Conservation (phyloP, 2,329 filamentous ascomycete species). For the Parastagonospora avenae region DNA sequence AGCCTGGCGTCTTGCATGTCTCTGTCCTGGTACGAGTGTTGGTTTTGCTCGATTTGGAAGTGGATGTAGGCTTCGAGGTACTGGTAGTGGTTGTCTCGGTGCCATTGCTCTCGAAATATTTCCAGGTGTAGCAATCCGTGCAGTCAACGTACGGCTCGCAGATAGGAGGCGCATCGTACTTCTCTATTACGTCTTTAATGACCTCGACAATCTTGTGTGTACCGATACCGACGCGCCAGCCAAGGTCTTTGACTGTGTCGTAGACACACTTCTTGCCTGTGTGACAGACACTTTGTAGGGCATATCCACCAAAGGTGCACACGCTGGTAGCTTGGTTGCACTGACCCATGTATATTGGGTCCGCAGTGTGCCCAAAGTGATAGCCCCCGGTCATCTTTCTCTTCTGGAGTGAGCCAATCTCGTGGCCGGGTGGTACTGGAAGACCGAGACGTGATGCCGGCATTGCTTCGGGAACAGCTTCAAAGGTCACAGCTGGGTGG, state of each 20-base stretch:
- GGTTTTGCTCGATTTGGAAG: constrained; percentile 60
- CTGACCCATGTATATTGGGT: constrained; percentile 91
- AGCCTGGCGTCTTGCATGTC: constrained; percentile 89
- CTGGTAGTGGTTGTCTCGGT: constrained; percentile 71
- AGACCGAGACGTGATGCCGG: constrained; percentile 84
- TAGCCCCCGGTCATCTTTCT: constrained; percentile 72
- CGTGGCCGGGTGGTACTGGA: constrained; percentile 78
- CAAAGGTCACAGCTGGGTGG: constrained; percentile 86
- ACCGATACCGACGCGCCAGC: constrained; percentile 88
- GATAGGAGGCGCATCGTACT: constrained; percentile 78
- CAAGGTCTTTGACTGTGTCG: constrained; percentile 88
- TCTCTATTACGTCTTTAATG: constrained; percentile 83
- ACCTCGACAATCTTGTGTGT: constrained; percentile 90
- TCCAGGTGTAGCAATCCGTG: constrained; percentile 90
- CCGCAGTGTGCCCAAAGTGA: constrained; percentile 94
- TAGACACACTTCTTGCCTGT: constrained; percentile 87
- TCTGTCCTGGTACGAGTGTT: constrained; percentile 69
- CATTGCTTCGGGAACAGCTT: constrained; percentile 89
- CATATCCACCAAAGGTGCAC: constrained; percentile 91
- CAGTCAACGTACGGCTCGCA: constrained; percentile 78
- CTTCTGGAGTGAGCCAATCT: constrained; percentile 70
- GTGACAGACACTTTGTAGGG: constrained; percentile 91
- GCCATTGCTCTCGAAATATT: constrained; percentile 91
- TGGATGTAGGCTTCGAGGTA: constrained; percentile 59
- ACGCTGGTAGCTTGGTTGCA: constrained; percentile 89